Evolutionary conservation across 768 basidiomycete species (phyloP).

Genomic region (Neoboletus subvelutipes): DNA sequence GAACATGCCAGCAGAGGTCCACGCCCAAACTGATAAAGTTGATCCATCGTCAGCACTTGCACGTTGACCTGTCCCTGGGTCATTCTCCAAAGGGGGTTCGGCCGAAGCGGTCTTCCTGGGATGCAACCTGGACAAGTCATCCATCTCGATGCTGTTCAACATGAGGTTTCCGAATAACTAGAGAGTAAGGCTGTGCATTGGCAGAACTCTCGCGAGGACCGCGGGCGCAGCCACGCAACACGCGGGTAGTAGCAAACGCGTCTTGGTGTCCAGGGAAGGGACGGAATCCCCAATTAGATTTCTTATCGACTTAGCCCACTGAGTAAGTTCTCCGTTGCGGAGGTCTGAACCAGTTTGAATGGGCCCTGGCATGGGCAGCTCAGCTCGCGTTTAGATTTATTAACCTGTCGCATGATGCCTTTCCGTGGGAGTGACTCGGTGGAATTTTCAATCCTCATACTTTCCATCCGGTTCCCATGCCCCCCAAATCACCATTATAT

Average conservation of each 20-base stretch:
- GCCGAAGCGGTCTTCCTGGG: slow-evolving; percentile 6
- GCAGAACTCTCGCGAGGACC: not conserved
- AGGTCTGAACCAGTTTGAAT: too few species aligned
- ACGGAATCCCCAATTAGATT: not conserved
- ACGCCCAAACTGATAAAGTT: slow-evolving; percentile 40
- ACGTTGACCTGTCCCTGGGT: slow-evolving; percentile 5
- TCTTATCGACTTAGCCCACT: too few species aligned
- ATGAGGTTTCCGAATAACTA: slow-evolving; percentile 18
- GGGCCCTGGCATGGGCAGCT: too few species aligned
- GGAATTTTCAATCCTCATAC: not conserved
- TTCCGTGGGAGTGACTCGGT: not conserved
- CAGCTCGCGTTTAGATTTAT: not conserved
- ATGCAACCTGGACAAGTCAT: slow-evolving; percentile 32
- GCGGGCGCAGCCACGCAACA: not conserved
- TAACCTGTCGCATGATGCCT: not conserved
- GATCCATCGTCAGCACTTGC: slow-evolving; percentile 22
- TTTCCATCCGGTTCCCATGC: not conserved
- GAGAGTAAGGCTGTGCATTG: not conserved
- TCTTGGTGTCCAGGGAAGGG: not conserved
- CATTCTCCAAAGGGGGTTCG: slow-evolving; percentile 8
- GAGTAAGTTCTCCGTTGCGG: too few species aligned
- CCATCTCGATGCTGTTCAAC: slow-evolving; percentile 39
- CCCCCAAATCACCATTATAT: not conserved
- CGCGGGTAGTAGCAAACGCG: too few species aligned
- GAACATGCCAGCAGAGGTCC: slow-evolving; percentile 35